Base-by-base conservation (phyloP, 2,329 filamentous ascomycete species). In the Metarhizium guizhouense region DNA sequence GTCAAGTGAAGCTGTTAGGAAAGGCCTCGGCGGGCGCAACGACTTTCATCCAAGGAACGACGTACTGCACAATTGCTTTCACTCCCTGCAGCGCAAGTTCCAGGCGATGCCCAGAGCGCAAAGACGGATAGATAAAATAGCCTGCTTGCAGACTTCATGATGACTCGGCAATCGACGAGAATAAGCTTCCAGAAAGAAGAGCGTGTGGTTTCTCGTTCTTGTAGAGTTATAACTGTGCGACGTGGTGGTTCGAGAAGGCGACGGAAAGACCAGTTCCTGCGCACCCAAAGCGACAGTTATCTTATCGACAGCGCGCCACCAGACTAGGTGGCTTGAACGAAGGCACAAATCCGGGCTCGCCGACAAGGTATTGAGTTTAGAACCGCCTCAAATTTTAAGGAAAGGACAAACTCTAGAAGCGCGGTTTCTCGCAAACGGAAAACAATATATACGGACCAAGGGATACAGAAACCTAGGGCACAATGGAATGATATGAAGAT, bases 121-220 rank as follows among this genome's bases (percentile, higher is more conserved):
- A 83, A 81, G 57, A 83, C 66, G 36, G 76, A 76, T 59, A 83
- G 74, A 64, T 76, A 83, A 63, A 83, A 82, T 53, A 80, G 69
- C 62, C 75, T 76, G 61, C 75, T 73, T 43, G 78, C 79, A 62
- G 78, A 70, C 67, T 72, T 79, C 80, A 83, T 83, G 59, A 58
- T 63, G 57, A 52, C 48, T 52, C 25, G 6, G 25, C 18, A 13
- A 18, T 29, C 38, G 45, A 34, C 20, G 18, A 20, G 47, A 38
- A 32, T 40, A 42, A 52, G 49, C 25, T 3, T 30, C 29, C 30
- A 8, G 13, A 20, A 40, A 29, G 25, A 40, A 13, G 13, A 16
- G 10, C 4, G 11, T 30, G 20, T 18, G 45, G 20, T 30, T 8
- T 30, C 45, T 11, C 10, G 10, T 2, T 45, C n/a, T 30, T 13